Evolutionary conservation across 768 basidiomycete species (phyloP), one percentile per base, ranked within the genome.

Genomic region (Lentinula sp.): DNA sequence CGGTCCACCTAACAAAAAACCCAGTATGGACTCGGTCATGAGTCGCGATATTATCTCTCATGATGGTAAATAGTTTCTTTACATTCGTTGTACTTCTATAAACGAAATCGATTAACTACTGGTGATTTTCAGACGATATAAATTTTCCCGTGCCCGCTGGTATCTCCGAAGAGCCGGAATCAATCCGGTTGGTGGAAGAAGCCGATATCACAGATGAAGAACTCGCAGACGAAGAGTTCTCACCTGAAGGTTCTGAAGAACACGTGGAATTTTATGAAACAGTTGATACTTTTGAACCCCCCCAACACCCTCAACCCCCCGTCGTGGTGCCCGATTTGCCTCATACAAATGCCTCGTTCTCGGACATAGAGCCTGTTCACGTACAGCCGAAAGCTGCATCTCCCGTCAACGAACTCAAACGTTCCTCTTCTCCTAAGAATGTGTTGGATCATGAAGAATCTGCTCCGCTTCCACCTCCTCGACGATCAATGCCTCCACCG

Each of bases 61-160:
- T 46, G 63, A 68, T 63, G 67, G 66, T 61, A 65, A 78, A 74
- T 80, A 78, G 37, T 49, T 37, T 53, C 55, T 68, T 64, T 50
- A 52, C 37, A 57, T 23, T 62, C 57, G 37, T 42, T 51, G 23
- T 53, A 54, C 43, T 53, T 39, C 62, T 68, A 51, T 50, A 42
- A 20, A 51, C 35, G 32, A 28, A 50, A 36, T 39, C 33, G 48
- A 28, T 49, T 59, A 20, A 51, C 28, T 4, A 18, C 15, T 52
- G 41, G 15, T 60, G 46, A 12, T 51, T 52, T 56, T 32, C 33
- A 60, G 59, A 49, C 37, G 50, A 60, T 43, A 16, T 60, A 12
- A 33, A 23, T 51, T 12, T 18, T 4, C 37, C 49, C 51, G 37
- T 48, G 5, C 33, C 48, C 37, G 48, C 49, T 35, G 23, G 59